These are phyloP conservation scores for Backusella morwellensis DNA, from an alignment of 192 early-diverging fungal genomes.

Conservation along the genomic window DNA sequence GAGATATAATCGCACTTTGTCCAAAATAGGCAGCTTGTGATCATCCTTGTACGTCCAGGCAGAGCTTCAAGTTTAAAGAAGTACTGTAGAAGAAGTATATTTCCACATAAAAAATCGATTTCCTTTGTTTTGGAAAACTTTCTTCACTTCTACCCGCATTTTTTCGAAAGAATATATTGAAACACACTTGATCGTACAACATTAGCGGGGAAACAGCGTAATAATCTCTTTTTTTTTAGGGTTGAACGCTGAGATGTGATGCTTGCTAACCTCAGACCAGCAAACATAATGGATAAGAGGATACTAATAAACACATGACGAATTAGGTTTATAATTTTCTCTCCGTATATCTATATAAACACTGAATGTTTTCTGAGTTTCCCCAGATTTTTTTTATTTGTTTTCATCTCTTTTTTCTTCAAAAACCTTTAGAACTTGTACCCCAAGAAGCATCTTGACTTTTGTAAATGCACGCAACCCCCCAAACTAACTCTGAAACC, in stretches of 20 bases:
- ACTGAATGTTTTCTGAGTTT: conserved; percentile 1
- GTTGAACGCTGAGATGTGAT: conserved; percentile 5
- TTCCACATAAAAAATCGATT: neutral
- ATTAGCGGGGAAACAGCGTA: neutral
- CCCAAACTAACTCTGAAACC: neutral
- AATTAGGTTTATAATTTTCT: conserved; percentile 1
- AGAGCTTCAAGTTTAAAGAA: conserved; percentile 4
- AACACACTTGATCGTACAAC: neutral
- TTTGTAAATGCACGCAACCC: neutral
- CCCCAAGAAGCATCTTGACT: neutral
- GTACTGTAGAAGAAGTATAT: conserved; percentile 3
- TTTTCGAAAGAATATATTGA: neutral
- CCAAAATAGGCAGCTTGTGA: neutral
- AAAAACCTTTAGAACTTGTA: neutral
- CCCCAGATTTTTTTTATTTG: neutral
- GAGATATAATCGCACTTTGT: neutral
- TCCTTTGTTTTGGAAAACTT: neutral
- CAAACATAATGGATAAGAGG: neutral
- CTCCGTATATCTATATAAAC: conserved; percentile 9
- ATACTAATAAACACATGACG: conserved; percentile 21
- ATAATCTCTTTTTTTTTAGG: conserved; percentile 10
- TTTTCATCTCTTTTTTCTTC: conserved; percentile 13
- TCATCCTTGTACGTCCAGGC: neutral
- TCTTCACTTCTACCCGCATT: neutral
- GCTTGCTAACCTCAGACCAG: conserved; percentile 21